A percentile compares a stretch with the other conserved stretches of the same genome.
These are phyloP conservation scores for Fragosphaeria purpurea DNA, from an alignment of 2,329 filamentous ascomycete species.

Conservation along the genomic window DNA sequence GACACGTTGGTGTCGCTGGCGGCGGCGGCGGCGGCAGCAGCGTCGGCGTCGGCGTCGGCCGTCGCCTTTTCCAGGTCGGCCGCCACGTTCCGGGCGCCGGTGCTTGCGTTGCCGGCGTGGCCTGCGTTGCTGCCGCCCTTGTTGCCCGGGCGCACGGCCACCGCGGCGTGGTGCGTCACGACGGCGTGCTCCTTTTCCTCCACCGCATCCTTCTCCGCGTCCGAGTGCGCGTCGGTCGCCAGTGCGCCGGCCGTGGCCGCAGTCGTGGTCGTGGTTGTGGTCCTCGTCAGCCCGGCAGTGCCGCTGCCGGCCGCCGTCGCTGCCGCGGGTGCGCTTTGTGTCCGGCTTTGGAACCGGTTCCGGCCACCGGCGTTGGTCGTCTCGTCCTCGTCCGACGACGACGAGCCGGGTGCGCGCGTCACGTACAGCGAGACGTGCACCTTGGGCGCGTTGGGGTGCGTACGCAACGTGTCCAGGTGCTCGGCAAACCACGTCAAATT, in stretches of 20 bases:
- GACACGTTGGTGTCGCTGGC: constrained; percentile 4
- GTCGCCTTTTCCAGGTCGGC: constrained; percentile 15
- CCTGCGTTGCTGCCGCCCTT: too few species aligned
- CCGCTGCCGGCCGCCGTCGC: background rate
- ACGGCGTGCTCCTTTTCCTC: constrained; percentile 3
- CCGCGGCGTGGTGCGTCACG: background rate
- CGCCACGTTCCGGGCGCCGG: background rate
- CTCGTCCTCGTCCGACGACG: constrained; percentile 5
- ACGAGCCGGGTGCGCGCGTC: constrained; percentile 17
- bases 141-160: too few species aligned
- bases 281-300: background rate
- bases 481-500: constrained; percentile 28
- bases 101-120: background rate
- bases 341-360: background rate
- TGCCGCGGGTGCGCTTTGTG: background rate
- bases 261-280: background rate
- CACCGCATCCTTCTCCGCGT: constrained; percentile 1
- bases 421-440: constrained; percentile 30
- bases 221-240: background rate
- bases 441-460: constrained; percentile 27
- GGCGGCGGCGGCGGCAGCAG: constrained; percentile 3
- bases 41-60: constrained; percentile 2
- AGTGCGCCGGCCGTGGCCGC: background rate
- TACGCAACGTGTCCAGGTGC: constrained; percentile 28
- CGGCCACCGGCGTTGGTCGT: constrained; percentile 5